phyloP scores from a whole-genome alignment of 306 rosid species.

The Lathyrus aphaca region DNA sequence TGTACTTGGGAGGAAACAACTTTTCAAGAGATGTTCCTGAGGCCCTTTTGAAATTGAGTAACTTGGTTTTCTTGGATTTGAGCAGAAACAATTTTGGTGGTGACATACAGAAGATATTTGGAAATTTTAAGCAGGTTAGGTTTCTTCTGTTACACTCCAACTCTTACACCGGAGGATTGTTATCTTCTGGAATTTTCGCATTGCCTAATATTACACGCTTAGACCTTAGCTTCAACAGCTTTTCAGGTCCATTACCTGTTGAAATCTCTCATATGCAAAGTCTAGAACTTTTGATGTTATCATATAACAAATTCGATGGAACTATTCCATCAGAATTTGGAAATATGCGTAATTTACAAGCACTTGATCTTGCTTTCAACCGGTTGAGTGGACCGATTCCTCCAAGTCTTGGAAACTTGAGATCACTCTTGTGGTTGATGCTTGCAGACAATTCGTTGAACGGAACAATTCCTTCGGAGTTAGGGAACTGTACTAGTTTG shows the following conservation, averaged over 20 bases:
- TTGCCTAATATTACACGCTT: slow-evolving; percentile 60
- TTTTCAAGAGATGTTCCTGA: slow-evolving; percentile 70
- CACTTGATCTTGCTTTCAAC: slow-evolving; percentile 81
- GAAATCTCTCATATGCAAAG: slow-evolving; percentile 69
- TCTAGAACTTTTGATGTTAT: slow-evolving; percentile 64
- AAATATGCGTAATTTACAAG: slow-evolving; percentile 61
- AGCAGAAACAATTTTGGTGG: slow-evolving; percentile 70
- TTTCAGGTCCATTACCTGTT: slow-evolving; percentile 77
- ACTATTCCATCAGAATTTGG: slow-evolving; percentile 69
- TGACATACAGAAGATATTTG: slow-evolving; percentile 72
- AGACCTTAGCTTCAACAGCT: slow-evolving; percentile 72
- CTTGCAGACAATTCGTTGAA: slow-evolving; percentile 72
- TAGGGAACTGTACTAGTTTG: slow-evolving; percentile 82
- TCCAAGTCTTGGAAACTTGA: slow-evolving; percentile 71
- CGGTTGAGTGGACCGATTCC: slow-evolving; percentile 74
- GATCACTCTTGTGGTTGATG: slow-evolving; percentile 89
- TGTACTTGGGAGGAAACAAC: slow-evolving; percentile 75
- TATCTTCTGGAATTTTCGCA: slow-evolving; percentile 68
- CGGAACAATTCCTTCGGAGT: slow-evolving; percentile 71
- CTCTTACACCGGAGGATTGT: slow-evolving; percentile 66
- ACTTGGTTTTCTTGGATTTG: slow-evolving; percentile 81
- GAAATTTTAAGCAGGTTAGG: slow-evolving; percentile 63
- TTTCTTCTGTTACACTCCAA: slow-evolving; percentile 76
- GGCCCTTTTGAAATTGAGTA: slow-evolving; percentile 58
- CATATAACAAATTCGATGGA: slow-evolving; percentile 75